A percentile compares a stretch with the other conserved stretches of the same genome.
Evolutionary conservation across 768 basidiomycete genomes (phyloP).

Genomic region (Suillus luteus): DNA sequence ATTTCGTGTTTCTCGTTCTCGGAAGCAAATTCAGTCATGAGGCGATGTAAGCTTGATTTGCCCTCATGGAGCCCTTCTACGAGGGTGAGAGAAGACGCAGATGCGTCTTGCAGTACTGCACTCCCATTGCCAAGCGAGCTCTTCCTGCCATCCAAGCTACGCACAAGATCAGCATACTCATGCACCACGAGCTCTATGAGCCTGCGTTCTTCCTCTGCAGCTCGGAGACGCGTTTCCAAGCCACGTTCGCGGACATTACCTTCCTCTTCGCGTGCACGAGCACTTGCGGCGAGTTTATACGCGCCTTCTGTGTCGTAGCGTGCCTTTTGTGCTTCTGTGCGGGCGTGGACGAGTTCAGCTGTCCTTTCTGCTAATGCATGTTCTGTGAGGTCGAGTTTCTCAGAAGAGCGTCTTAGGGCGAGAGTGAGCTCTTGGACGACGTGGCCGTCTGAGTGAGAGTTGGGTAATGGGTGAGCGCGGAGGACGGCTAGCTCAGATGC

Average conservation of each 20-base stretch:
- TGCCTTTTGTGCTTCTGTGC: conserved; percentile 46
- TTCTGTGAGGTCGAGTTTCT: conserved; percentile 68
- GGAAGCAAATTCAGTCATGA: conserved; percentile 50
- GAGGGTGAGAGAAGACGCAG: conserved; percentile 26
- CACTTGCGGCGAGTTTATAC: conserved; percentile 54
- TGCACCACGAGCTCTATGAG: conserved; percentile 65
- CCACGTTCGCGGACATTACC: conserved; percentile 49
- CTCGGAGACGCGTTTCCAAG: conserved; percentile 46
- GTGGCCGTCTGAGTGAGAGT: conserved; percentile 30
- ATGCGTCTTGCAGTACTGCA: conserved; percentile 14
- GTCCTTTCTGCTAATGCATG: conserved; percentile 50
- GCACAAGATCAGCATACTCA: conserved; percentile 77
- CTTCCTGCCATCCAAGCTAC: conserved; percentile 55
- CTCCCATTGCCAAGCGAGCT: conserved; percentile 20
- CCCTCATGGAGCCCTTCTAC: conserved; percentile 47
- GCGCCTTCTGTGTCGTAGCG: conserved; percentile 50
- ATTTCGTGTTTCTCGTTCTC: conserved; percentile 49
- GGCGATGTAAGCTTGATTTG: conserved; percentile 48
- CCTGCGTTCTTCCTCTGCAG: conserved; percentile 56
- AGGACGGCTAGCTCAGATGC: conserved; percentile 56
- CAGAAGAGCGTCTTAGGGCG: conserved; percentile 64
- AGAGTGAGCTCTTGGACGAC: conserved; percentile 58
- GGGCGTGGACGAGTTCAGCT: conserved; percentile 44
- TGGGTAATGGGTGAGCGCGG: conserved; percentile 52
- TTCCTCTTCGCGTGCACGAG: conserved; percentile 58